phyloP scores from a whole-genome alignment of 768 basidiomycete genomes.

The Leucocoprinus leucothites region DNA sequence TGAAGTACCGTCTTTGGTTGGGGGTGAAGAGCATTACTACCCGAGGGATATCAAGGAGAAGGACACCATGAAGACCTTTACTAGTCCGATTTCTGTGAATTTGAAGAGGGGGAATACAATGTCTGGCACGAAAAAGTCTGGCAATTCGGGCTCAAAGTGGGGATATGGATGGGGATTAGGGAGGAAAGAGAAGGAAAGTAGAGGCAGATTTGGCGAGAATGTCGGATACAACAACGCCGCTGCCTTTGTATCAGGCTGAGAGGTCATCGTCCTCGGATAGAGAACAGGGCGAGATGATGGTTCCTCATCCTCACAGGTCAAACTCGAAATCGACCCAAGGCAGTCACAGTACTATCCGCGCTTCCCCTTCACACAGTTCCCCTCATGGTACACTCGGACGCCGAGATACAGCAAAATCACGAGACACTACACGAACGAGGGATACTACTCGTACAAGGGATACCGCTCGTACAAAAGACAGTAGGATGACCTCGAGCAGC shows the following conservation, averaged over 20 bases:
- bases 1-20: conserved; percentile 33
- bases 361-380: too few relatives aligned
- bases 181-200: conserved; percentile 45
- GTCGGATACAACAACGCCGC: conserved; percentile 22
- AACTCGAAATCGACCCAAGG: conserved; percentile 30
- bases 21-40: conserved; percentile 19
- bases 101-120: conserved; percentile 50
- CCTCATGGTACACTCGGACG: conserved; percentile 11
- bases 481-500: conserved; percentile 25
- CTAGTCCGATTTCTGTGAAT: conserved; percentile 26
- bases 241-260: conserved; percentile 33
- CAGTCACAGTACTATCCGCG: conserved; percentile 25
- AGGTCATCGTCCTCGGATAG: not conserved
- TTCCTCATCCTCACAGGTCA: conserved; percentile 14
- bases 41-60: conserved; percentile 7
- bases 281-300: not conserved
- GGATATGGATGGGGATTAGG: conserved; percentile 75
- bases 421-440: conserved; percentile 4
- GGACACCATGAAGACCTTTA: conserved; percentile 29
- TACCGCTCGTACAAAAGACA: conserved; percentile 30
- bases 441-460: too few relatives aligned
- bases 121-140: conserved; percentile 55
- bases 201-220: conserved; percentile 24
- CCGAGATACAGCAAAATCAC: too few relatives aligned
- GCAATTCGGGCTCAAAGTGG: conserved; percentile 41